phyloP scores from a whole-genome alignment of 2,329 filamentous ascomycete species.

The Dichotomopilus funicola region DNA sequence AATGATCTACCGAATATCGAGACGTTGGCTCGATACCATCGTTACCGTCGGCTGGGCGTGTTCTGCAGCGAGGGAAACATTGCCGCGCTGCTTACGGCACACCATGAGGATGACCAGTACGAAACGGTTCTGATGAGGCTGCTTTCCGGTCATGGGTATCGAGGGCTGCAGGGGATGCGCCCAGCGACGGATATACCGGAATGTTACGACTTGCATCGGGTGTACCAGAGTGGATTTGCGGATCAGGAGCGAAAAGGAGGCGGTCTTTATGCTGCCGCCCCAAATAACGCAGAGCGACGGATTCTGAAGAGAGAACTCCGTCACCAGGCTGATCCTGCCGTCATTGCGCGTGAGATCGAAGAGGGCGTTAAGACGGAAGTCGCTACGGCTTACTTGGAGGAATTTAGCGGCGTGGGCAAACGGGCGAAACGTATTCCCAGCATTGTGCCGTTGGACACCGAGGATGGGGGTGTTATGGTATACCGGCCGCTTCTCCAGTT shows the following conservation, averaged over 20 bases:
- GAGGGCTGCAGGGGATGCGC: constrained; percentile 67
- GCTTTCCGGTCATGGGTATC: constrained; percentile 56
- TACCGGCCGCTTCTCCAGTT: constrained; percentile 66
- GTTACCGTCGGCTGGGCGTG: constrained; percentile 65
- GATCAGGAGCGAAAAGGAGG: constrained; percentile 36
- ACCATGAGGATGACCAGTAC: constrained; percentile 85
- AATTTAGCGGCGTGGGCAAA: constrained; percentile 22
- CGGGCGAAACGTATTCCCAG: constrained; percentile 9
- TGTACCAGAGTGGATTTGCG: constrained; percentile 57
- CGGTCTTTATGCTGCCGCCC: constrained; percentile 35
- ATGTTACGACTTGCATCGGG: constrained; percentile 66
- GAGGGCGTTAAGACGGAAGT: constrained; percentile 10
- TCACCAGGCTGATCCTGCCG: constrained; percentile 22
- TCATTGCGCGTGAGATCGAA: constrained; percentile 18
- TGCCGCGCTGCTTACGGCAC: constrained; percentile 64
- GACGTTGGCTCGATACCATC: constrained; percentile 62
- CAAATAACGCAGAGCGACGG: constrained; percentile 20
- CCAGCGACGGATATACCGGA: constrained; percentile 68
- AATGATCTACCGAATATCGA: constrained; percentile 61
- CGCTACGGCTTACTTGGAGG: constrained; percentile 18
- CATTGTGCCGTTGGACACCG: constrained; percentile 35
- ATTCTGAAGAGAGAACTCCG: constrained; percentile 25
- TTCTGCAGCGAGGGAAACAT: constrained; percentile 49
- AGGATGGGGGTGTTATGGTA: constrained; percentile 59
- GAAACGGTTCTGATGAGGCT: constrained; percentile 84